These are phyloP conservation scores for Microsporum audouinii DNA, from an alignment of 2,329 filamentous ascomycete species.

Conservation along the genomic window DNA sequence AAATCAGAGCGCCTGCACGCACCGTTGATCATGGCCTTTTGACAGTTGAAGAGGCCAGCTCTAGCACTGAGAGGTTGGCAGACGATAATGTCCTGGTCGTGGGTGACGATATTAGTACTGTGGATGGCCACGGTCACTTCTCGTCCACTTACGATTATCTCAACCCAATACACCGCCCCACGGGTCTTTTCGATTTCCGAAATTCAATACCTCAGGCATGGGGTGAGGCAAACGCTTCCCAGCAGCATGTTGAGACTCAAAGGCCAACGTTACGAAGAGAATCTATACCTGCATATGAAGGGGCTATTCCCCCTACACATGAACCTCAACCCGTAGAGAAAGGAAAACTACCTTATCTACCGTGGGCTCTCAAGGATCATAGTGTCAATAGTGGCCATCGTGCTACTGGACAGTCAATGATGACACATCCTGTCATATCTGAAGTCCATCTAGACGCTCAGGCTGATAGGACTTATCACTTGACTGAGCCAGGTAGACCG, in stretches of 20 bases:
- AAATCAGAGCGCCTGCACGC: constrained; percentile 37
- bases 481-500: neutral
- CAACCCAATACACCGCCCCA: constrained; percentile 24
- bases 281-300: neutral
- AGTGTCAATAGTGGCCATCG: constrained; percentile 9
- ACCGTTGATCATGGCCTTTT: constrained; percentile 21
- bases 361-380: constrained; percentile 23
- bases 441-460: constrained; percentile 30
- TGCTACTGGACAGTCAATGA: constrained; percentile 15
- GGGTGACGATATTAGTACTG: constrained; percentile 29
- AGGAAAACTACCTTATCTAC: constrained; percentile 4
- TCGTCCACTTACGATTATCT: constrained; percentile 30
- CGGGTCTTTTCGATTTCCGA: constrained; percentile 16
- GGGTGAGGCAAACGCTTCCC: constrained; percentile 12
- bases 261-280: neutral
- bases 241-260: constrained; percentile 8
- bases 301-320: constrained; percentile 8
- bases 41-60: constrained; percentile 35
- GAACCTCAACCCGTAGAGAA: constrained; percentile 8
- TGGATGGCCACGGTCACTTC: constrained; percentile 27
- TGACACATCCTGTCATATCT: constrained; percentile 30
- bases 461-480: constrained; percentile 18
- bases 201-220: constrained; percentile 12
- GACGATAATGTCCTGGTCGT: constrained; percentile 29
- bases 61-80: constrained; percentile 26